Evolutionary conservation across 1,284 basidiomycete species (phyloP).

Genomic region (Ustilago shanxiensis): DNA sequence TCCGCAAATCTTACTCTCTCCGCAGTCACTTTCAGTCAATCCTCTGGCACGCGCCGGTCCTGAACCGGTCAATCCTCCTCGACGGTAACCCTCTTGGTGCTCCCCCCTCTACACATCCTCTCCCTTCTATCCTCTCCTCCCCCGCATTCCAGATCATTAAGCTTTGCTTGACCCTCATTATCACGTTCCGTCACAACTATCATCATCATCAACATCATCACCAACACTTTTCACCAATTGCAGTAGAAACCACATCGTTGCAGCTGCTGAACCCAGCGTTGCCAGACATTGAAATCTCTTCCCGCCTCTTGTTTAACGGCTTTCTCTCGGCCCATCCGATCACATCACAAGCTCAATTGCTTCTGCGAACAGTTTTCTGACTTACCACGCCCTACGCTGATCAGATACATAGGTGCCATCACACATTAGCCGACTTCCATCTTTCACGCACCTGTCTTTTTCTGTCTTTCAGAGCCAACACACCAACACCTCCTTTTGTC

Average conservation of each 20-base stretch:
- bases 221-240: not conserved
- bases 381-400: not conserved
- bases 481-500: conserved; percentile 4
- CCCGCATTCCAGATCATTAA: not conserved
- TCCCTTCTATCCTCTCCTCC: not conserved
- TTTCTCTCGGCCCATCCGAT: not conserved
- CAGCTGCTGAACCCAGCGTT: not conserved
- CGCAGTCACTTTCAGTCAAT: conserved; percentile 4
- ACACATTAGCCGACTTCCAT: not conserved
- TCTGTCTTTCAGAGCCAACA: not conserved
- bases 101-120: not conserved
- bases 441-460: not conserved
- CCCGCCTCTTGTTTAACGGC: not conserved
- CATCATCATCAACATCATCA: conserved; percentile 3
- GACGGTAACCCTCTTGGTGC: not conserved
- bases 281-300: not conserved
- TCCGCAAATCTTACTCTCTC: conserved; percentile 26
- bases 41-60: conserved; percentile 13
- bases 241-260: not conserved
- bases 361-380: not conserved
- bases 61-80: conserved; percentile 18
- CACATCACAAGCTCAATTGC: not conserved
- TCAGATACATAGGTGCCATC: not conserved
- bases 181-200: too few relatives aligned
- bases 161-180: too few relatives aligned